These are phyloP conservation scores for Plasmopara viticola DNA, from an alignment of 352 stramenopile genomes.

Conservation along the genomic window DNA sequence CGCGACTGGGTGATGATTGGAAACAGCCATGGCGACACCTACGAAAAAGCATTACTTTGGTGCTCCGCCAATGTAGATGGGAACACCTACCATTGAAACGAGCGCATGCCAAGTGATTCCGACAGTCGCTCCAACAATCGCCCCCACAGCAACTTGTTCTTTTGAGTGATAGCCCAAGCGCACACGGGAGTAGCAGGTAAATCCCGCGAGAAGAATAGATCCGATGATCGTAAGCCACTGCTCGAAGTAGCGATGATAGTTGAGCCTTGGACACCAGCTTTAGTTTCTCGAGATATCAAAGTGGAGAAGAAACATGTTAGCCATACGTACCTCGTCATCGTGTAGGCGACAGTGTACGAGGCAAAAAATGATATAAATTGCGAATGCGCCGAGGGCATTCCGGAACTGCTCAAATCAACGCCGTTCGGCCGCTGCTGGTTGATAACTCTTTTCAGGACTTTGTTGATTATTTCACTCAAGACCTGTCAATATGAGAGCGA, in stretches of 20 bases:
- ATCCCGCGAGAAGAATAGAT: slow-evolving; percentile 31
- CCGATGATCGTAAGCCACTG: slow-evolving; percentile 55
- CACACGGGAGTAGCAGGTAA: slow-evolving; percentile 62
- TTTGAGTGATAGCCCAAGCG: slow-evolving; percentile 68
- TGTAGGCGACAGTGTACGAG: slow-evolving; percentile 62
- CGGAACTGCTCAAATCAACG: slow-evolving; percentile 45
- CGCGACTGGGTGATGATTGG: too few species aligned
- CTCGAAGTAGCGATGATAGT: slow-evolving; percentile 42
- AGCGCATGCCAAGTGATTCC: slow-evolving; percentile 3
- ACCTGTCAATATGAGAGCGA: slow-evolving; percentile 24
- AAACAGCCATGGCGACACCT: too few species aligned
- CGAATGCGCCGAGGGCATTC: slow-evolving; percentile 74
- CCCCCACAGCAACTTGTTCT: slow-evolving; percentile 55
- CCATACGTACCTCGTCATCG: slow-evolving; percentile 33
- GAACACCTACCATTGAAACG: too few species aligned
- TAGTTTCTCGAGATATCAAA: neutral
- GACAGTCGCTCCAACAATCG: slow-evolving; percentile 32
- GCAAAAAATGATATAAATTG: slow-evolving; percentile 80
- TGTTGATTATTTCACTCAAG: slow-evolving; percentile 63
- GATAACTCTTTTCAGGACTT: slow-evolving; percentile 71
- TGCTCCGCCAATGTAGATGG: too few species aligned
- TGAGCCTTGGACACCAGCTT: slow-evolving; percentile 24
- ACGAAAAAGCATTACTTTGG: too few species aligned
- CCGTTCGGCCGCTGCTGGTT: slow-evolving; percentile 54
- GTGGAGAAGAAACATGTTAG: neutral